These are phyloP conservation scores for Rhynchosporium agropyri DNA, from an alignment of 2,329 filamentous ascomycete species.

Conservation along the genomic window DNA sequence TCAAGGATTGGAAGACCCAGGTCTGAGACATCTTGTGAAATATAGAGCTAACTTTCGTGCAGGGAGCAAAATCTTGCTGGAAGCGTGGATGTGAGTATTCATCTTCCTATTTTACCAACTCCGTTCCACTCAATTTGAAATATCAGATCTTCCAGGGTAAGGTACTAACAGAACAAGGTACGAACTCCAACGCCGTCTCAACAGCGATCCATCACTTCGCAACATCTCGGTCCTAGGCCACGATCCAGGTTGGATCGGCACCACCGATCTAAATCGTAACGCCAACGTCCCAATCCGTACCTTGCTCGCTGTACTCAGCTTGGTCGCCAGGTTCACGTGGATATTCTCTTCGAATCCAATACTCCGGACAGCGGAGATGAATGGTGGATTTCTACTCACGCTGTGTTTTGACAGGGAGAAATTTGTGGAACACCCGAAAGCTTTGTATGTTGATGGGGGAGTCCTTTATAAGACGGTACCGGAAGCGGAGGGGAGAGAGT, in stretches of 20 bases:
- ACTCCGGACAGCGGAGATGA: slow-evolving; percentile 41
- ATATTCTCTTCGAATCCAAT: slow-evolving; percentile 42
- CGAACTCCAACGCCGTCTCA: slow-evolving; percentile 25
- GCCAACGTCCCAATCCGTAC: slow-evolving; percentile 34
- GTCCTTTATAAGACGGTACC: slow-evolving; percentile 38
- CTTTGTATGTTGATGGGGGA: slow-evolving; percentile 44
- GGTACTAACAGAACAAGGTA: not conserved
- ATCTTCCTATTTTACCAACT: not conserved
- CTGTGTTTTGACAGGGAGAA: slow-evolving; percentile 41
- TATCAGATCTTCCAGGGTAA: too few species aligned
- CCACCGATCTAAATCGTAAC: slow-evolving; percentile 40
- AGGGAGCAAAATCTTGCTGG: slow-evolving; percentile 36
- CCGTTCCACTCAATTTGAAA: too few species aligned
- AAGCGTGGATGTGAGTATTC: slow-evolving; percentile 13
- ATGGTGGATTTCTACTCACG: slow-evolving; percentile 42
- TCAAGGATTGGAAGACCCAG: too few species aligned
- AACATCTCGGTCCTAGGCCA: slow-evolving; percentile 45
- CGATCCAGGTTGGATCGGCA: slow-evolving; percentile 43
- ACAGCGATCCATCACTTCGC: slow-evolving; percentile 41
- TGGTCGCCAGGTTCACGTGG: slow-evolving; percentile 29
- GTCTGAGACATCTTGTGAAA: too few species aligned
- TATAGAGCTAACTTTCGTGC: too few species aligned
- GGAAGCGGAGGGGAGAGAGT: slow-evolving; percentile 41
- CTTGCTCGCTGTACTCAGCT: slow-evolving; percentile 19
- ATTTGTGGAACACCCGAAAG: slow-evolving; percentile 38